Percentiles rank a stretch among this genome's conserved stretches.
Evolutionary conservation across 805 yeast species (phyloP).

Genomic region (Kazachstania martiniae): DNA sequence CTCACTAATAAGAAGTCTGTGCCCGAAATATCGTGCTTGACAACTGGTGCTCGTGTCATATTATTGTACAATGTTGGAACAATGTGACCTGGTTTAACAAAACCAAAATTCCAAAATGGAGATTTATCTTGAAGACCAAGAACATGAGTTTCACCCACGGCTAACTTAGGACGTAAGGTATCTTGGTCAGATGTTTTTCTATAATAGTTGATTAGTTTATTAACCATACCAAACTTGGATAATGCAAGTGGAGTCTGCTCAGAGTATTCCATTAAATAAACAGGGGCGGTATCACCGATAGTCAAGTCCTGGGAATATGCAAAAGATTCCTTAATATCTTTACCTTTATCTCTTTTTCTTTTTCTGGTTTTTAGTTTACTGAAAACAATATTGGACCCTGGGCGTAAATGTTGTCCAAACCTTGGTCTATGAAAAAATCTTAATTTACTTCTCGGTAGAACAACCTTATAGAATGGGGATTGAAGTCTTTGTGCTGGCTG

Average conservation of each 20-base stretch:
- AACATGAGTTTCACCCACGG: constrained; percentile 90
- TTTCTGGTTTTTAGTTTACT: constrained; percentile 68
- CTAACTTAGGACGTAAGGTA: constrained; percentile 71
- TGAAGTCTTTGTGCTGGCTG: constrained; percentile 80
- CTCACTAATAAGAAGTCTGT: constrained; percentile 79
- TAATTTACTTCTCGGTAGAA: constrained; percentile 50
- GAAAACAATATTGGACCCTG: constrained; percentile 69
- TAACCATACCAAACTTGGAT: constrained; percentile 91
- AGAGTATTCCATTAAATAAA: constrained; percentile 75
- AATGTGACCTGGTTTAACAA: constrained; percentile 86
- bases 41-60: constrained; percentile 86
- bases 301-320: constrained; percentile 65
- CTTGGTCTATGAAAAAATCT: constrained; percentile 74
- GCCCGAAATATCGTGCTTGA: constrained; percentile 64
- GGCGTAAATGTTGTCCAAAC: constrained; percentile 50
- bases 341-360: constrained; percentile 82
- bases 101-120: constrained; percentile 98
- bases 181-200: constrained; percentile 77
- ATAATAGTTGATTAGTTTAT: constrained; percentile 85
- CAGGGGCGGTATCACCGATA: constrained; percentile 68
- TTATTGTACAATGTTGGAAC: constrained; percentile 91
- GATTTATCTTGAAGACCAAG: constrained; percentile 93
- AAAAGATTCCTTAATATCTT: constrained; percentile 65
- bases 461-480: constrained; percentile 82
- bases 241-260: constrained; percentile 80